Evolutionary conservation across 169 alveolate genomes (phyloP).

Genomic region (Eimeria maxima): DNA sequence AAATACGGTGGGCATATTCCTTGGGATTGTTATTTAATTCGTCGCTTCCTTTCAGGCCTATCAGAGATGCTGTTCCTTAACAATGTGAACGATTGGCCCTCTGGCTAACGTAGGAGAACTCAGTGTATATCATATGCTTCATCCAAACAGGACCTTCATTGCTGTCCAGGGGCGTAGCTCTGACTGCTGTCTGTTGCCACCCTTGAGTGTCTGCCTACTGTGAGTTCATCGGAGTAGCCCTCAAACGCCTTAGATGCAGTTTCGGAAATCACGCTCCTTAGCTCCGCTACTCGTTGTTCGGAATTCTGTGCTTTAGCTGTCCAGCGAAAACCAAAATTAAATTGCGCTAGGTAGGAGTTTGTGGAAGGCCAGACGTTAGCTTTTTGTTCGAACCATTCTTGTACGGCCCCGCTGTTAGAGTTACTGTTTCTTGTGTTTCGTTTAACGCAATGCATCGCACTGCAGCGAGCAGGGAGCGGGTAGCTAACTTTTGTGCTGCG

Average conservation of each 20-base stretch:
- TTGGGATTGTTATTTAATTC: not conserved
- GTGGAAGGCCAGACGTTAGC: not conserved
- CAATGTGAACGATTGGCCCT: not conserved
- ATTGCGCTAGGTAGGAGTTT: not conserved
- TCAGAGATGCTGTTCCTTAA: not conserved
- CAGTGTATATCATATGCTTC: not conserved
- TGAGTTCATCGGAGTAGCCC: slow-evolving; percentile 13
- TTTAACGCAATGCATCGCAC: too few relatives aligned
- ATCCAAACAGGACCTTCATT: not conserved
- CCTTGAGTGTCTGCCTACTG: not conserved
- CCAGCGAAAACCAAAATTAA: not conserved
- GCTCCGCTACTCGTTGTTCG: slow-evolving; percentile 52
- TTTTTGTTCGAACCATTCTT: not conserved
- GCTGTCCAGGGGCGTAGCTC: not conserved
- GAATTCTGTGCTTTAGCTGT: slow-evolving; percentile 48
- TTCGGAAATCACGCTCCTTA: not conserved
- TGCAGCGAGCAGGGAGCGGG: not conserved
- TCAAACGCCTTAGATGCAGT: not conserved
- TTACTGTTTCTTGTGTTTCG: not conserved
- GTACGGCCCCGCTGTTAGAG: not conserved
- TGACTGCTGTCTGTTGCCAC: not conserved
- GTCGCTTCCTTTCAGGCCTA: not conserved
- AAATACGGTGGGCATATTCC: not conserved
- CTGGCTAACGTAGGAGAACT: not conserved
- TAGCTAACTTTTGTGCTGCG: not conserved